Base-by-base conservation (phyloP, 345 rosid species). In the Salix dunnii region DNA sequence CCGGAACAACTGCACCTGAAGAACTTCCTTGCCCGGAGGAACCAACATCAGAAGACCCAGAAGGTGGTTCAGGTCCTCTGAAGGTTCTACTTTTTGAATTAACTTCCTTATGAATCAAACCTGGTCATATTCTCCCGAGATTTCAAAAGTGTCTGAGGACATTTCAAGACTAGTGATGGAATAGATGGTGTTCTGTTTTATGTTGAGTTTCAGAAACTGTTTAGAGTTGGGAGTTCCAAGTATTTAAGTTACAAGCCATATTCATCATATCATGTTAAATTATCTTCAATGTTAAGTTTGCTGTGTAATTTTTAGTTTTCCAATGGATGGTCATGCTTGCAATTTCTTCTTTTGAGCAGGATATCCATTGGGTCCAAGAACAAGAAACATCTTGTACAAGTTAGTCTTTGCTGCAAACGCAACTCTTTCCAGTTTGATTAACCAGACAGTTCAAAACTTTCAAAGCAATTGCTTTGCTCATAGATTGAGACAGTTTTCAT, bases 21-120 rank as follows among this genome's bases (percentile, higher is more conserved):
- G 93, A 82, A 82, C 85, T 77, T 33, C 78, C 88, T 72, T 76
- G 83, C 60, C 81, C 86, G 65, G 81, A 77, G 21, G 79, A 68
- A 73, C 78, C 79, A 73, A 61, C 66, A 76, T 10, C 77, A 62
- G 92, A 78, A 68, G 84, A 75, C 68, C 74, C 83, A 77, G 91
- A 79, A 71, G 91, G 79, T 58, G 82, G 74, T 75, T 85, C 91
- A 58, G 88, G 74, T 84, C n/a, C n/a, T n/a, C n/a, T n/a, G n/a
- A n/a, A n/a, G n/a, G n/a, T n/a, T 36, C 49, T 27, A 21, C 23
- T 7, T 36, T 36, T 11, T 67, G 2, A 12, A 3, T 4, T 1
- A 38, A 21, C 14, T 21, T 35, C 25, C 12, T 20, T 36, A 25
- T 20, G 23, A 20, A 36, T 38, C 13, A 35, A 18, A 25, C 42